Evolutionary conservation across 2,329 filamentous ascomycete genomes (phyloP).

Genomic region (Paecilomyces sp.): DNA sequence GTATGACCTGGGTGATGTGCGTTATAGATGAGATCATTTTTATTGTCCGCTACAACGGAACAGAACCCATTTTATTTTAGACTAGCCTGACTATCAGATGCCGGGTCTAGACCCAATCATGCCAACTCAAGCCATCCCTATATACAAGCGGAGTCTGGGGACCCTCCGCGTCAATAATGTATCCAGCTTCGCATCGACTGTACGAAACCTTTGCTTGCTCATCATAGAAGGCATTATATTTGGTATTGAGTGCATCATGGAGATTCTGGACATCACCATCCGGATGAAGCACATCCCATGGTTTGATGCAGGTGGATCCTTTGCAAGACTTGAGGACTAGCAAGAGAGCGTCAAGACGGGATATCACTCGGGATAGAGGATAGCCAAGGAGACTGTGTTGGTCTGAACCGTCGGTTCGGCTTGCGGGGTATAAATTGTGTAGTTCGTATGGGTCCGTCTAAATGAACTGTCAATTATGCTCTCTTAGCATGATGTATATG

Average conservation of each 20-base stretch:
- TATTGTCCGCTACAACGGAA: too few relatives aligned
- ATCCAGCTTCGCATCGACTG: constrained; percentile 27
- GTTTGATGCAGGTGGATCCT: constrained; percentile 25
- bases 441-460: constrained; percentile 31
- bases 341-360: constrained; percentile 28
- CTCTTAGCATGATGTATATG: background rate
- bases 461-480: background rate
- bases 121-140: constrained; percentile 14
- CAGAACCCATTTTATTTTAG: too few relatives aligned
- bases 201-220: constrained; percentile 25
- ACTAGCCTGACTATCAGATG: background rate
- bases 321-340: constrained; percentile 35
- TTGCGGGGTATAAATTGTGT: constrained; percentile 22
- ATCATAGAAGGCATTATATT: constrained; percentile 27
- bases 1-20: too few relatives aligned
- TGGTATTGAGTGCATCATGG: constrained; percentile 20
- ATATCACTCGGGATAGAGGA: constrained; percentile 12
- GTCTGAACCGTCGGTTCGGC: background rate
- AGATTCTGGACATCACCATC: constrained; percentile 21
- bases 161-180: constrained; percentile 29
- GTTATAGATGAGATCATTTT: background rate
- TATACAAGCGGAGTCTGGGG: constrained; percentile 17
- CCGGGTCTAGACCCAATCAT: constrained; percentile 8
- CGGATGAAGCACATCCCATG: constrained; percentile 30
- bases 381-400: constrained; percentile 13